Evolutionary conservation across 177 flowering plant genomes (phyloP).

Genomic region (Vitis hybrid): DNA sequence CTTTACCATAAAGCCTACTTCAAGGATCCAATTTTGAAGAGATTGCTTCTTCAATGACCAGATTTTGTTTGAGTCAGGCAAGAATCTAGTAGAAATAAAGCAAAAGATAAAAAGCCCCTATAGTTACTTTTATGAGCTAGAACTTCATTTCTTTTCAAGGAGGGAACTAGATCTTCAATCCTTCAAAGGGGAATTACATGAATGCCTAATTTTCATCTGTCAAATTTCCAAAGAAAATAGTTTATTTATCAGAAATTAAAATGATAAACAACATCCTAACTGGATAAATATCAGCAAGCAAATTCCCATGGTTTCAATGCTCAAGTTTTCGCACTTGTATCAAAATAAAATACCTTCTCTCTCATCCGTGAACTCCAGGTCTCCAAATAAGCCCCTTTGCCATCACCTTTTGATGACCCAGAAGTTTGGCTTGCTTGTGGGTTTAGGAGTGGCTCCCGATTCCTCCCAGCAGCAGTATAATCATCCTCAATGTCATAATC

Average conservation of each 20-base stretch:
- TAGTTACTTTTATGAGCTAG: too few relatives aligned
- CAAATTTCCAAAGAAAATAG: too few relatives aligned
- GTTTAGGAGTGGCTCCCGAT: conserved; percentile 61
- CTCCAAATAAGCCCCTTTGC: conserved; percentile 42
- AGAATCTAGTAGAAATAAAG: too few relatives aligned
- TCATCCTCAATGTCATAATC: conserved; percentile 60
- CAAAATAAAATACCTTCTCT: conserved; percentile 57
- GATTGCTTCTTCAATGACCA: too few relatives aligned
- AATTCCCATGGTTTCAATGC: background rate
- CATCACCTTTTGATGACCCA: conserved; percentile 40
- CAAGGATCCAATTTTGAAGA: too few relatives aligned
- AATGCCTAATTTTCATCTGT: too few relatives aligned
- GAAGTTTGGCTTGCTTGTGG: conserved; percentile 45
- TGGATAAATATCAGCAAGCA: background rate
- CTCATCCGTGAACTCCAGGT: conserved; percentile 76
- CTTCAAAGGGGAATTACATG: too few relatives aligned
- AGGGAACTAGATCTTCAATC: too few relatives aligned
- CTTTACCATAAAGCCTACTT: too few relatives aligned
- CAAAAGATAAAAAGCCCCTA: too few relatives aligned
- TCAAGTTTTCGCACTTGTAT: background rate
- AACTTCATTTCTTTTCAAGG: too few relatives aligned
- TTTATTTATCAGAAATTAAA: background rate
- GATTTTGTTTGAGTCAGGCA: too few relatives aligned
- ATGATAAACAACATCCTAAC: background rate
- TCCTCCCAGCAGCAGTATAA: conserved; percentile 39